These are phyloP conservation scores for Lasiosphaeria hispida DNA, from an alignment of 495 filamentous ascomycete genomes.

Conservation along the genomic window DNA sequence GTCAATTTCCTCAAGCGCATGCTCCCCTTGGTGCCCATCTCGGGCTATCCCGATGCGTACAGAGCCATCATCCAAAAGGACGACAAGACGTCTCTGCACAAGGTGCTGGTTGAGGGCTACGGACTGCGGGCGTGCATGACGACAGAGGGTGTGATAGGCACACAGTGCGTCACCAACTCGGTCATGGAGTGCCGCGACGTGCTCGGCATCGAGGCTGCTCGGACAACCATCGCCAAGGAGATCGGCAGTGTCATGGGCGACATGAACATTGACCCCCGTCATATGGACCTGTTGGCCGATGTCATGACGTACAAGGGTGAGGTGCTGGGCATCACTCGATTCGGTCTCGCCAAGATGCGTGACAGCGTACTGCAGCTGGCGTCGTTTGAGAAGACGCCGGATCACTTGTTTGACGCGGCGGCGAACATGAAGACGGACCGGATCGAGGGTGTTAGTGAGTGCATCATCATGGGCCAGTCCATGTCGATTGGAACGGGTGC, in stretches of 20 bases:
- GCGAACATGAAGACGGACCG: slow-evolving; percentile 81
- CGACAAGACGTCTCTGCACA: slow-evolving; percentile 54
- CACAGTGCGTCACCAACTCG: slow-evolving; percentile 71
- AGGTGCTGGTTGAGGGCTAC: slow-evolving; percentile 90
- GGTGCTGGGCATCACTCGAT: slow-evolving; percentile 94
- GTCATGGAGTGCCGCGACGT: slow-evolving; percentile 89
- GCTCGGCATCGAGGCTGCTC: slow-evolving; percentile 95
- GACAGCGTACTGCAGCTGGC: slow-evolving; percentile 92
- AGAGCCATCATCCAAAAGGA: slow-evolving; percentile 82
- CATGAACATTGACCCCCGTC: slow-evolving; percentile 96
- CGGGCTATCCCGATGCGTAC: slow-evolving; percentile 79
- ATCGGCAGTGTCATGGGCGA: slow-evolving; percentile 78
- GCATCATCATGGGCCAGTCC: slow-evolving; percentile 96
- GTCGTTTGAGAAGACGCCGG: slow-evolving; percentile 97
- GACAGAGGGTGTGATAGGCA: slow-evolving; percentile 80
- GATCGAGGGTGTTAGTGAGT: slow-evolving; percentile 91
- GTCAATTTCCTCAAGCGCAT: slow-evolving; percentile 80
- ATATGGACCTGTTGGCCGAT: slow-evolving; percentile 98
- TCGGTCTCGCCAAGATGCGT: slow-evolving; percentile 95
- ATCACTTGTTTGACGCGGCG: slow-evolving; percentile 95
- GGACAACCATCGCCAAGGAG: slow-evolving; percentile 76
- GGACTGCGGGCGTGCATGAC: slow-evolving; percentile 86
- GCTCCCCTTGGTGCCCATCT: slow-evolving; percentile 74
- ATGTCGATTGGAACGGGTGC: slow-evolving; percentile 89
- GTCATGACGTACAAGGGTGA: slow-evolving; percentile 99